Base-by-base conservation (phyloP, 306 rosid species). In the Lotus japonicus region DNA sequence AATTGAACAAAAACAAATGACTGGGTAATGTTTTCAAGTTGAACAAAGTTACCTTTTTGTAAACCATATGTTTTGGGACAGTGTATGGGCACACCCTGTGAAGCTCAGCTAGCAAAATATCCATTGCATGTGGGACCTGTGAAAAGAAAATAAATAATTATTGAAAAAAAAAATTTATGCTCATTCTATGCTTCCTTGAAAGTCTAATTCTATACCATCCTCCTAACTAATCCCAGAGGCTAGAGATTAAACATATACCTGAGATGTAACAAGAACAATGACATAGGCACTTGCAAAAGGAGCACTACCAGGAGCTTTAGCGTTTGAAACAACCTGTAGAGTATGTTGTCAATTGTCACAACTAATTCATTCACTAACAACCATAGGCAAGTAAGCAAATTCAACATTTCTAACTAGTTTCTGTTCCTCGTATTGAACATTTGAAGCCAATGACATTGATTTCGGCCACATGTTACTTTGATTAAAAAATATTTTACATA, bases 41-140 rank as follows among this genome's bases (percentile, higher is more conserved):
- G 9, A 58, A 57, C 65, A 46, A 49, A 68, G 31, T 73, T 71
- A 90, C 97, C 90, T 84, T 77, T 64, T 76, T 80, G 76, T 83
- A 88, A 35, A 71, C 71, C 55, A 84, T 12, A 86, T 90, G 96
- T 85, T 92, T 92, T 58, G 97, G 98, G 62, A 90, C 92, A 35
- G 94, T 84, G 85, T 89, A 92, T 31, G 83, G 80, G 75, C 96
- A 92, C 76, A 85, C 96, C 80, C 41, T 75, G 64, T 92, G 89
- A 51, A 92, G 80, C 88, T 92, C 98, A 9, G 97, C 98, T 3
- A 92, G 88, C 78, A 92, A 68, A 73, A 92, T 19, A 87, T 86
- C 94, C 97, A 86, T 80, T 42, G 70, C 85, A 51, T 68, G 67
- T 23, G 97, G 97, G 70, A 85, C 84, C 98, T 92, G 79, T 66